Conservation (phyloP, 2,329 filamentous ascomycete genomes). For the Bipolaris bicolor region DNA sequence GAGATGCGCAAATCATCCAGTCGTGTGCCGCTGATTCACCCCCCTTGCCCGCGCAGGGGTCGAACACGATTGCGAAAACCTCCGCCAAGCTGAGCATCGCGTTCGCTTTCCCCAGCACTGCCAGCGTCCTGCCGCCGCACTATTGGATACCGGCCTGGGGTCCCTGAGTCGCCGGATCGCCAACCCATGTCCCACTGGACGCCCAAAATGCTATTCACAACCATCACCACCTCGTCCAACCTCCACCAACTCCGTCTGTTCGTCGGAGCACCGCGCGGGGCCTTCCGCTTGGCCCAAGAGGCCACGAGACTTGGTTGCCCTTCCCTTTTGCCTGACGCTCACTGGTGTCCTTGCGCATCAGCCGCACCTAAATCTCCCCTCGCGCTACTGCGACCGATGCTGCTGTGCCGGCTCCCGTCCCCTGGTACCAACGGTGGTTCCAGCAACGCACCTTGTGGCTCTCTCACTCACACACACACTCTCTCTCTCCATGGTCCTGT, state of each 20-base stretch:
- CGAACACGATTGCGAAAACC: slow-evolving; percentile 18
- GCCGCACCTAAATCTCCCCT: slow-evolving; percentile 28
- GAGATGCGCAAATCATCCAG: background rate
- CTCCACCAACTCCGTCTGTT: slow-evolving; percentile 9
- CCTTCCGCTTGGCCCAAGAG: slow-evolving; percentile 14
- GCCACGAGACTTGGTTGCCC: background rate
- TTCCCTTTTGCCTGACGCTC: background rate
- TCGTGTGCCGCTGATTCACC: slow-evolving; percentile 19
- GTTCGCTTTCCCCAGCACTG: slow-evolving; percentile 20
- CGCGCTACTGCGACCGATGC: slow-evolving; percentile 25
- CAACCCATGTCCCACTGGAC: slow-evolving; percentile 7
- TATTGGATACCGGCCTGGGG: slow-evolving; percentile 3
- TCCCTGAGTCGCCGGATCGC: slow-evolving; percentile 15
- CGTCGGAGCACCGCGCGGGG: slow-evolving; percentile 10
- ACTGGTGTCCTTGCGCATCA: slow-evolving; percentile 28
- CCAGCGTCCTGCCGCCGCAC: background rate
- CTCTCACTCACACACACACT: slow-evolving; percentile 23
- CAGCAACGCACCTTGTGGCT: slow-evolving; percentile 44
- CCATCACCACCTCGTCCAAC: background rate
- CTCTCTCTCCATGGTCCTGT: slow-evolving; percentile 35
- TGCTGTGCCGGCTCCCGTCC: slow-evolving; percentile 38
- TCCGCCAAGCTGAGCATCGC: slow-evolving; percentile 18
- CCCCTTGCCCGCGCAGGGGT: slow-evolving; percentile 9
- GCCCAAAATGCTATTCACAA: slow-evolving; percentile 12
- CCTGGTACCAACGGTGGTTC: slow-evolving; percentile 47